Percentiles rank a stretch among this genome's conserved stretches.
These are phyloP conservation scores for Fonsecaea monophora DNA, from an alignment of 2,329 filamentous ascomycete genomes.

Conservation along the genomic window DNA sequence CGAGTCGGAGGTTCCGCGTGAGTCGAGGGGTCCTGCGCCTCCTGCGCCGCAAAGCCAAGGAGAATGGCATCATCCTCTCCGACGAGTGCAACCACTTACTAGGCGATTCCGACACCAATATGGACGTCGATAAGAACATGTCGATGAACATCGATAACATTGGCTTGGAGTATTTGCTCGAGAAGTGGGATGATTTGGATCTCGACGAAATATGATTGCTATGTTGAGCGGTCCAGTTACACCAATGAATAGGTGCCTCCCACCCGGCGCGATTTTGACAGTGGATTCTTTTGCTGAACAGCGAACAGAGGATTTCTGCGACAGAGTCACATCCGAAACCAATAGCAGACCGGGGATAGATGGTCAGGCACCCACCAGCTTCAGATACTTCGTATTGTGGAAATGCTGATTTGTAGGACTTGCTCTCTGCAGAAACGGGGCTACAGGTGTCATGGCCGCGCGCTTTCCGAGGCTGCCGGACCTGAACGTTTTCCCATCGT, in stretches of 20 bases:
- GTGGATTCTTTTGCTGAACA: neutral
- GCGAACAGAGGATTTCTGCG: neutral
- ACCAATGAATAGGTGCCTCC: neutral
- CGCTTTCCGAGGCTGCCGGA: neutral
- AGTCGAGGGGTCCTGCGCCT: slow-evolving; percentile 43
- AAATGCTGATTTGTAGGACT: neutral
- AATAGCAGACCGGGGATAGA: neutral
- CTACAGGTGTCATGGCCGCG: neutral
- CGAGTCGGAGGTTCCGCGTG: slow-evolving; percentile 41
- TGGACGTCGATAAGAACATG: slow-evolving; percentile 35
- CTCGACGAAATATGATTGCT: slow-evolving; percentile 19
- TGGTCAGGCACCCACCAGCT: neutral
- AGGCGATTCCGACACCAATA: slow-evolving; percentile 30
- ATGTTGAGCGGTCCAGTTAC: neutral
- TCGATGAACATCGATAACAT: slow-evolving; percentile 23
- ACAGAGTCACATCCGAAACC: neutral
- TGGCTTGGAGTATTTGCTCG: slow-evolving; percentile 42
- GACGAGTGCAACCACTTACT: slow-evolving; percentile 19
- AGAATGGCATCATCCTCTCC: slow-evolving; percentile 40
- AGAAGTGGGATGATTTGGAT: slow-evolving; percentile 43
- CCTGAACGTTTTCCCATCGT: neutral
- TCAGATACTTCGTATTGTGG: neutral
- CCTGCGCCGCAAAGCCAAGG: slow-evolving; percentile 41
- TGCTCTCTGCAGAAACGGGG: too few relatives aligned
- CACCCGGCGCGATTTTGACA: neutral